Evolutionary conservation across 2,329 filamentous ascomycete species (phyloP).

Genomic region (Fonsecaea monophora): DNA sequence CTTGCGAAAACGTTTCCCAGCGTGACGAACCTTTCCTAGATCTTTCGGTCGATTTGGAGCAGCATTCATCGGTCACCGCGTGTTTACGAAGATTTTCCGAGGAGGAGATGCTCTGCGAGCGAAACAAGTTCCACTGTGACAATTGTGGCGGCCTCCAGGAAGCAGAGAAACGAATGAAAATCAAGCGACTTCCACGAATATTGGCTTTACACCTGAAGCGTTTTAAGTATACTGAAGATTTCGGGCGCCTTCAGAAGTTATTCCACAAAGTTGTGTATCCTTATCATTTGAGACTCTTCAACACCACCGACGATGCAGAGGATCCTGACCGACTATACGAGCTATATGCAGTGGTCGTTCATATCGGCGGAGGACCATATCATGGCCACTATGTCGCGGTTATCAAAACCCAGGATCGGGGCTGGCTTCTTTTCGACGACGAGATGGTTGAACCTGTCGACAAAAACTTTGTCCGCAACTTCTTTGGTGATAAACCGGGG

Average conservation of each 20-base stretch:
- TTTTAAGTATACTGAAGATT: conserved; percentile 98
- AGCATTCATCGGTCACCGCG: conserved; percentile 94
- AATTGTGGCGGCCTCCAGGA: conserved; percentile 96
- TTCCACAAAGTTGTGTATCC: conserved; percentile 97
- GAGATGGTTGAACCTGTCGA: conserved; percentile 98
- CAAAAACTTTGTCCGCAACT: conserved; percentile 93
- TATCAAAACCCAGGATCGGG: conserved; percentile 94
- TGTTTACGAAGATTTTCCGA: conserved; percentile 95
- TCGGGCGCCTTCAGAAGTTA: conserved; percentile 90
- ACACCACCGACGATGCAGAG: conserved; percentile 93
- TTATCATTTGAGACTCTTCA: conserved; percentile 94
- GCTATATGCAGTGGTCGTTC: conserved; percentile 94
- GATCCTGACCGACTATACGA: conserved; percentile 95
- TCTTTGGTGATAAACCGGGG: conserved; percentile 91
- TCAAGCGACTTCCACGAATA: conserved; percentile 90
- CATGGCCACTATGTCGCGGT: conserved; percentile 98
- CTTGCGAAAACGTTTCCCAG: conserved; percentile 93
- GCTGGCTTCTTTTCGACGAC: conserved; percentile 96
- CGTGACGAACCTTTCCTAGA: conserved; percentile 96
- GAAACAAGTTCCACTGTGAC: conserved; percentile 99
- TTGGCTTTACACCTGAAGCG: conserved; percentile 92
- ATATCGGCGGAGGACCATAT: conserved; percentile 95
- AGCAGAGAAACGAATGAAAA: conserved; percentile 99
- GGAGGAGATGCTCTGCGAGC: conserved; percentile 97
- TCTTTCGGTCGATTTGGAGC: conserved; percentile 91